phyloP scores from a whole-genome alignment of 148 eudicot genomes.

The Chenopodium berlandieri region DNA sequence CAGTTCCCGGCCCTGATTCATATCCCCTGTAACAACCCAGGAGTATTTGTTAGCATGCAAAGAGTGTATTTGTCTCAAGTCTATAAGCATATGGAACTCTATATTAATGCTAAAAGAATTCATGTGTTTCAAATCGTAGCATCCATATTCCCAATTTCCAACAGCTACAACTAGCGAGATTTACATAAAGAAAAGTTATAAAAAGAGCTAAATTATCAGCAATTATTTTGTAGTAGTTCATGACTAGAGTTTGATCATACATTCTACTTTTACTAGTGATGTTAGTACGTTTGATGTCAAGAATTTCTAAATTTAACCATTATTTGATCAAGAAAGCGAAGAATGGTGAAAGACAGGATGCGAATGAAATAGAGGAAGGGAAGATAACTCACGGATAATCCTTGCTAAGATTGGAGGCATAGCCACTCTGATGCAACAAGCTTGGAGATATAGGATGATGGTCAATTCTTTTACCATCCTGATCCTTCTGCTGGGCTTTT shows the following conservation, averaged over 20 bases:
- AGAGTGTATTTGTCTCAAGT: not conserved
- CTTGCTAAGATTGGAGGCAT: constrained; percentile 49
- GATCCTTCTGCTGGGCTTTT: constrained; percentile 52
- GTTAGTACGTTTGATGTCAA: not conserved
- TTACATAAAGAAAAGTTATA: not conserved
- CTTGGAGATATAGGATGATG: constrained; percentile 76
- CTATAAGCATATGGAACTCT: not conserved
- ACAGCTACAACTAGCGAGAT: not conserved
- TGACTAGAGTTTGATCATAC: not conserved
- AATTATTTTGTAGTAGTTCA: not conserved
- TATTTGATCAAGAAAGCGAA: not conserved
- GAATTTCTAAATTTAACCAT: not conserved
- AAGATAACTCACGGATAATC: constrained; percentile 60
- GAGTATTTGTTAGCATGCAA: not conserved
- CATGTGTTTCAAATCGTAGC: not conserved
- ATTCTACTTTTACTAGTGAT: not conserved
- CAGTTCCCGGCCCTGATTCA: constrained; percentile 74
- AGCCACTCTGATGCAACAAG: constrained; percentile 70
- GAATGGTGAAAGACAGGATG: not conserved
- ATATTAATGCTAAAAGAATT: not conserved
- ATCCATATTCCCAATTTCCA: not conserved
- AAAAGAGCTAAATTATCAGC: not conserved
- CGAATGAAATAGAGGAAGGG: not conserved
- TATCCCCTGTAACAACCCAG: constrained; percentile 58
- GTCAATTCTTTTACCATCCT: constrained; percentile 42